Evolutionary conservation across 2,329 filamentous ascomycete species (phyloP).

Genomic region (Aspergillus persii): DNA sequence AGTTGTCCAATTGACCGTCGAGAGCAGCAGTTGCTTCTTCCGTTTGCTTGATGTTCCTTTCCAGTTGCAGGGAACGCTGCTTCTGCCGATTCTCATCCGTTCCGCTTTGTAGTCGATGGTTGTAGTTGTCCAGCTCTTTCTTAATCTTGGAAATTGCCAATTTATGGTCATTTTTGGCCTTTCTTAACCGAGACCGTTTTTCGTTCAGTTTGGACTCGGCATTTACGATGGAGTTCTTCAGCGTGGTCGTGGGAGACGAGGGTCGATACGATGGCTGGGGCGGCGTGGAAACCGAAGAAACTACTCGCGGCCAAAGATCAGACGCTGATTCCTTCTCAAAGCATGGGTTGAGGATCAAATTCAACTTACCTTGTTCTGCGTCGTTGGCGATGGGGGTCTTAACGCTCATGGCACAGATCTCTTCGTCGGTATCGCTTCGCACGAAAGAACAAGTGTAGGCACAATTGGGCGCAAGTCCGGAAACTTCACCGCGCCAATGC

Average conservation of each 20-base stretch:
- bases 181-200: slow-evolving; percentile 57
- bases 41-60: slow-evolving; percentile 61
- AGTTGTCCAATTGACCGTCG: slow-evolving; percentile 52
- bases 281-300: slow-evolving; percentile 46
- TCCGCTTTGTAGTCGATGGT: slow-evolving; percentile 57
- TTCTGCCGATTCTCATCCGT: slow-evolving; percentile 62
- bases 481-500: slow-evolving; percentile 62
- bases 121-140: slow-evolving; percentile 61
- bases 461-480: slow-evolving; percentile 62
- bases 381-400: slow-evolving; percentile 61
- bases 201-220: slow-evolving; percentile 61
- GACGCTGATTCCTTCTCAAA: not conserved
- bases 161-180: slow-evolving; percentile 62
- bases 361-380: slow-evolving; percentile 54
- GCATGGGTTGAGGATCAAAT: not conserved
- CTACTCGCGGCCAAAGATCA: not conserved
- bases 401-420: slow-evolving; percentile 60
- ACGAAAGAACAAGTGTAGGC: slow-evolving; percentile 65
- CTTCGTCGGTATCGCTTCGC: slow-evolving; percentile 54
- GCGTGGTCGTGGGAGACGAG: slow-evolving; percentile 62
- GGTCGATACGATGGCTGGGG: slow-evolving; percentile 60
- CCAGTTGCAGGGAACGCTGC: slow-evolving; percentile 60
- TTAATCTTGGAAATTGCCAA: slow-evolving; percentile 56
- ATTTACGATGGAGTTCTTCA: slow-evolving; percentile 63
- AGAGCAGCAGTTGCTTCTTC: slow-evolving; percentile 60